phyloP scores from a whole-genome alignment of 2,329 filamentous ascomycete species.

The Claviceps quebecensis region DNA sequence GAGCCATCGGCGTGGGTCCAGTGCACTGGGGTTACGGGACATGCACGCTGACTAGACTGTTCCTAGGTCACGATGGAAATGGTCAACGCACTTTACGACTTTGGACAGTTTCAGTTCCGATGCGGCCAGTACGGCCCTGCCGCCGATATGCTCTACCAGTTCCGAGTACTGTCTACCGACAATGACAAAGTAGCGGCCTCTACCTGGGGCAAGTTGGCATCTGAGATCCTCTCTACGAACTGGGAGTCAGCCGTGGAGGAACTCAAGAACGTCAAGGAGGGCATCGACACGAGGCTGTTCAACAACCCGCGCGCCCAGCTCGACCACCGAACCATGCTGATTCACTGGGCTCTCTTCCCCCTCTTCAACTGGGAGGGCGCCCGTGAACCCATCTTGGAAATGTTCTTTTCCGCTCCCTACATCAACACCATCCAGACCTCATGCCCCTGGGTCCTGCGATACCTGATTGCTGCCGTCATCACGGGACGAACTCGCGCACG shows the following conservation, averaged over 20 bases:
- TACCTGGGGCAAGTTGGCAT: slow-evolving; percentile 95
- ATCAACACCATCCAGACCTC: slow-evolving; percentile 99
- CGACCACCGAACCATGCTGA: slow-evolving; percentile 89
- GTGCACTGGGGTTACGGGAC: background rate
- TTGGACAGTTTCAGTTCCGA: slow-evolving; percentile 94
- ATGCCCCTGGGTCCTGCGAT: slow-evolving; percentile 92
- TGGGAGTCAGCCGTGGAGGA: slow-evolving; percentile 93
- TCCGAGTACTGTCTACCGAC: slow-evolving; percentile 94
- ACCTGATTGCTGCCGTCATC: slow-evolving; percentile 87
- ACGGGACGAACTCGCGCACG: slow-evolving; percentile 72
- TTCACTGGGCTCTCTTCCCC: slow-evolving; percentile 97
- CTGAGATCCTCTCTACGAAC: slow-evolving; percentile 85
- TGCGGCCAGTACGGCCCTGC: slow-evolving; percentile 87
- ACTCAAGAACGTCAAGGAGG: slow-evolving; percentile 77
- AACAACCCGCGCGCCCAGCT: slow-evolving; percentile 93
- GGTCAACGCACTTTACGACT: slow-evolving; percentile 92
- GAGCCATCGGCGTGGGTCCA: background rate
- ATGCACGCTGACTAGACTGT: no score
- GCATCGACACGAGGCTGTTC: slow-evolving; percentile 88
- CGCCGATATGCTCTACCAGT: slow-evolving; percentile 88
- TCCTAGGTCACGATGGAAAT: slow-evolving; percentile 72
- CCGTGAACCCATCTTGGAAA: slow-evolving; percentile 80
- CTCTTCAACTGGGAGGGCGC: slow-evolving; percentile 95
- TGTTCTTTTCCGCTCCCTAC: slow-evolving; percentile 93
- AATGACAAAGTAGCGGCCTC: slow-evolving; percentile 94